phyloP scores from a whole-genome alignment of 805 yeast genomes.

The Isabelozyma rhagii region DNA sequence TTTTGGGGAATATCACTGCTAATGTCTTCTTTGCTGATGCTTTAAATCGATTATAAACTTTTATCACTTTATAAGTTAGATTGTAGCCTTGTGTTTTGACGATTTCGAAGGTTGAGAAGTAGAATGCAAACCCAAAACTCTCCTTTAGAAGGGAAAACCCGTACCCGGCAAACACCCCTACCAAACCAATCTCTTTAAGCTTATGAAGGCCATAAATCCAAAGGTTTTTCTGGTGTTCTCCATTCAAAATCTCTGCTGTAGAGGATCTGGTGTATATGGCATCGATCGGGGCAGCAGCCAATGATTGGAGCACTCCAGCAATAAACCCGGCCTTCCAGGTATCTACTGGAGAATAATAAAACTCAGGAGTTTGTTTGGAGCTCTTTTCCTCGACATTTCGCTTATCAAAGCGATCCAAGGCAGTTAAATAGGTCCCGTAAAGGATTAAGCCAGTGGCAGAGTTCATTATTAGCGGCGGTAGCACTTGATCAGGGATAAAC shows the following conservation, averaged over 20 bases:
- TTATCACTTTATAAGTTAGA: slow-evolving; percentile 43
- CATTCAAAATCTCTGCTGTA: slow-evolving; percentile 67
- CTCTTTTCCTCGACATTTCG: slow-evolving; percentile 7
- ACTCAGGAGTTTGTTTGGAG: slow-evolving; percentile 3
- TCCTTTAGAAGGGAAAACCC: slow-evolving; percentile 77
- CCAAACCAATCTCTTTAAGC: slow-evolving; percentile 67
- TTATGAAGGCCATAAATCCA: slow-evolving; percentile 76
- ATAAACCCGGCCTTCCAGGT: slow-evolving; percentile 77
- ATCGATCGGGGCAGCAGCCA: slow-evolving; percentile 91
- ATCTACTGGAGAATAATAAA: slow-evolving; percentile 39
- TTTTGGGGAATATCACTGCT: slow-evolving; percentile 6
- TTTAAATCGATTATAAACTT: slow-evolving; percentile 41
- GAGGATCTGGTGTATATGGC: slow-evolving; percentile 83
- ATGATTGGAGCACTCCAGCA: slow-evolving; percentile 86
- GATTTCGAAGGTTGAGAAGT: slow-evolving; percentile 76
- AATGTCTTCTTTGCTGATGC: slow-evolving; percentile 9
- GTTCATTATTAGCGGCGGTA: slow-evolving; percentile 87
- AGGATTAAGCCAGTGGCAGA: slow-evolving; percentile 85
- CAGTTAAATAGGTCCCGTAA: slow-evolving; percentile 74
- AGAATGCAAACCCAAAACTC: slow-evolving; percentile 76
- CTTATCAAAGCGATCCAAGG: slow-evolving; percentile 34
- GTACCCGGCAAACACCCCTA: slow-evolving; percentile 89
- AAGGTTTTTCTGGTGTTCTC: slow-evolving; percentile 57
- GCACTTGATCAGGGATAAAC: slow-evolving; percentile 76
- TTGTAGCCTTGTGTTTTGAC: slow-evolving; percentile 68